phyloP scores from a whole-genome alignment of 495 filamentous ascomycete genomes.

The Tuber magnatum region DNA sequence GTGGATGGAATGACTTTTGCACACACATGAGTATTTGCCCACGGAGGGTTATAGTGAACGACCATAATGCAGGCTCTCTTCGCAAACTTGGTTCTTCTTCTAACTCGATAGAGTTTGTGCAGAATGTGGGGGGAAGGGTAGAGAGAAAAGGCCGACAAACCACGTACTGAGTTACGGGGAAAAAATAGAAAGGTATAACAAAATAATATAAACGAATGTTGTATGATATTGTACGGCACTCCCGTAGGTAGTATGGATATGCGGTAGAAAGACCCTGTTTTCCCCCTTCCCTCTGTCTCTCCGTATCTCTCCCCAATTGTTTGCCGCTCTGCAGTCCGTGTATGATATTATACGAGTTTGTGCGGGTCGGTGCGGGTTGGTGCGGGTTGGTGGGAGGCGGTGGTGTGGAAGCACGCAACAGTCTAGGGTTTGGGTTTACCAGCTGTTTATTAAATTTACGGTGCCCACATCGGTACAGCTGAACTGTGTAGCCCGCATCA shows the following conservation, averaged over 20 bases:
- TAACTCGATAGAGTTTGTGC: conserved; percentile 1
- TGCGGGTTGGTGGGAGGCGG: background rate
- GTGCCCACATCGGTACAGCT: background rate
- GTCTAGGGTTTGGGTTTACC: background rate
- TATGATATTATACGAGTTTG: background rate
- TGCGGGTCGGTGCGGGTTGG: background rate
- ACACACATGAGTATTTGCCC: conserved; percentile 53
- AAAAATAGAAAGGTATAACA: background rate
- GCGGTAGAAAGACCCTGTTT: background rate
- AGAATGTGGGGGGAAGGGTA: background rate
- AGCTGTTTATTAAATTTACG: background rate
- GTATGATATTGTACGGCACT: background rate
- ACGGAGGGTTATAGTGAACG: conserved; percentile 82
- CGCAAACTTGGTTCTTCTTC: background rate
- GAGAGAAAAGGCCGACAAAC: background rate
- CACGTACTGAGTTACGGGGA: background rate
- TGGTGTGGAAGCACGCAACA: background rate
- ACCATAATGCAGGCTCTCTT: conserved; percentile 34
- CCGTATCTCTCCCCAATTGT: background rate
- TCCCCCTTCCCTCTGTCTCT: background rate
- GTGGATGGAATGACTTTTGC: background rate
- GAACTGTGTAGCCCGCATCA: background rate
- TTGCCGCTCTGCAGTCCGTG: background rate
- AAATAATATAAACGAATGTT: background rate
- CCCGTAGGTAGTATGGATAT: background rate